Percentiles rank a stretch among this genome's conserved stretches.
Conservation (phyloP, 1,139 yeast species). For the Diutina siamensis region DNA sequence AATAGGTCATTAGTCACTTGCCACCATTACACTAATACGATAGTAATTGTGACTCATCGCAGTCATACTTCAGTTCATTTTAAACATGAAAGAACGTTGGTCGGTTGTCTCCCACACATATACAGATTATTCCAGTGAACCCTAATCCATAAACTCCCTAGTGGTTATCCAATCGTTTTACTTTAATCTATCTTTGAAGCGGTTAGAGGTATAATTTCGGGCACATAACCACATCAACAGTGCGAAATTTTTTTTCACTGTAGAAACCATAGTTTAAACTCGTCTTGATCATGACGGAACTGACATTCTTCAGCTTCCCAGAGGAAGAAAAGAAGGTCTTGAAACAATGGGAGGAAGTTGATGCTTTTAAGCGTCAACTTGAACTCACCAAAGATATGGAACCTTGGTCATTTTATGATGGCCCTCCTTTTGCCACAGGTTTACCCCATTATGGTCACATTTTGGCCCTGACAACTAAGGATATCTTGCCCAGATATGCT, state of each 20-base stretch:
- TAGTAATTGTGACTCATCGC: too few species aligned
- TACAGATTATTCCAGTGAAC: too few species aligned
- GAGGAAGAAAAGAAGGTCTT: constrained; percentile 77
- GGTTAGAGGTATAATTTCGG: too few species aligned
- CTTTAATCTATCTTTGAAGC: too few species aligned
- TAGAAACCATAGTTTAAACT: too few species aligned
- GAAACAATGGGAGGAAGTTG: constrained; percentile 74
- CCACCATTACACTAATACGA: too few species aligned
- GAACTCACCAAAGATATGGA: constrained; percentile 79
- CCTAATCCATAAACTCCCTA: too few species aligned
- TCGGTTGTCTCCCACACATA: too few species aligned
- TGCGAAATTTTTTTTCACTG: neutral
- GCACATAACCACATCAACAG: neutral
- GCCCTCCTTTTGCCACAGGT: constrained; percentile 99
- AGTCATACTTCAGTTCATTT: too few species aligned
- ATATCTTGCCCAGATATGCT: constrained; percentile 94
- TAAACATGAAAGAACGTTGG: too few species aligned
- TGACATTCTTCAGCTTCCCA: constrained; percentile 38
- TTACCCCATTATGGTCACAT: constrained; percentile 98
- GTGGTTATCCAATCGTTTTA: too few species aligned
- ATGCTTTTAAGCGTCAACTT: constrained; percentile 83
- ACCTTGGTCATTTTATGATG: constrained; percentile 89
- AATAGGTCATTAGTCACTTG: too few species aligned
- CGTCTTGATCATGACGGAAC: neutral
- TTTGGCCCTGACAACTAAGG: constrained; percentile 92